These are phyloP conservation scores for Beauveria brongniartii DNA, from an alignment of 2,329 filamentous ascomycete species.

Conservation along the genomic window DNA sequence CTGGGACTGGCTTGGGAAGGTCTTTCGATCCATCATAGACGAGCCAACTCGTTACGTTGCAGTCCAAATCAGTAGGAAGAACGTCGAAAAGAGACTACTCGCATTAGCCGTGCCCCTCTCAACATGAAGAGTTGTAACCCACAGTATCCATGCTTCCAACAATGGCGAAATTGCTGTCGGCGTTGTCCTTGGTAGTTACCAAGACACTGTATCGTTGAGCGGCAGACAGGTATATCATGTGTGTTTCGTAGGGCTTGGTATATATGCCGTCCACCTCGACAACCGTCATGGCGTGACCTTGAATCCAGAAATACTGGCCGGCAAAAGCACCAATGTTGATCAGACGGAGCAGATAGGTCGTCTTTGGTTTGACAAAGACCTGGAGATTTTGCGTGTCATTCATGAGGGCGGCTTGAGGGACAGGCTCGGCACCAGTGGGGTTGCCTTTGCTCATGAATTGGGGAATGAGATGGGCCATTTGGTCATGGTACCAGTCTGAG, in stretches of 20 bases:
- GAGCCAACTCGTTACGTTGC: conserved; percentile 59
- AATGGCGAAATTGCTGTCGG: conserved; percentile 57
- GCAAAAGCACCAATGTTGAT: conserved; percentile 68
- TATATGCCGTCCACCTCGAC: conserved; percentile 69
- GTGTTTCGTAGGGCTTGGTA: conserved; percentile 49
- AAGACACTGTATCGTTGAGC: conserved; percentile 60
- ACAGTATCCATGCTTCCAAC: conserved; percentile 62
- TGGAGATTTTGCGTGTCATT: conserved; percentile 60
- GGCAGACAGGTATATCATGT: conserved; percentile 57
- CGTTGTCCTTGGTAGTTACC: conserved; percentile 55
- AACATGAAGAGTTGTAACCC: conserved; percentile 14
- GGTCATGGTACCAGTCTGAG: conserved; percentile 63
- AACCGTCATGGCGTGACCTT: conserved; percentile 60
- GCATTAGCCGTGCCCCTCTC: conserved; percentile 16
- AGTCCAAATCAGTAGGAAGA: conserved; percentile 60
- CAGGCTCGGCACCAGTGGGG: conserved; percentile 52
- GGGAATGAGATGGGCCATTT: conserved; percentile 39
- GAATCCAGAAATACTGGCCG: conserved; percentile 58
- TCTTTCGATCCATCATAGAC: conserved; percentile 42
- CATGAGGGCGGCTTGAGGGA: conserved; percentile 60
- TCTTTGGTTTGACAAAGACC: conserved; percentile 53
- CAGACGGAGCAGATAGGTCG: conserved; percentile 65
- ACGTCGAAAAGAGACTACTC: conserved; percentile 59
- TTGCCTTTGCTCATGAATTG: conserved; percentile 47
- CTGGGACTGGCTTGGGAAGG: conserved; percentile 30